phyloP scores from a whole-genome alignment of 1,139 yeast species.

The Geotrichum candidum region DNA sequence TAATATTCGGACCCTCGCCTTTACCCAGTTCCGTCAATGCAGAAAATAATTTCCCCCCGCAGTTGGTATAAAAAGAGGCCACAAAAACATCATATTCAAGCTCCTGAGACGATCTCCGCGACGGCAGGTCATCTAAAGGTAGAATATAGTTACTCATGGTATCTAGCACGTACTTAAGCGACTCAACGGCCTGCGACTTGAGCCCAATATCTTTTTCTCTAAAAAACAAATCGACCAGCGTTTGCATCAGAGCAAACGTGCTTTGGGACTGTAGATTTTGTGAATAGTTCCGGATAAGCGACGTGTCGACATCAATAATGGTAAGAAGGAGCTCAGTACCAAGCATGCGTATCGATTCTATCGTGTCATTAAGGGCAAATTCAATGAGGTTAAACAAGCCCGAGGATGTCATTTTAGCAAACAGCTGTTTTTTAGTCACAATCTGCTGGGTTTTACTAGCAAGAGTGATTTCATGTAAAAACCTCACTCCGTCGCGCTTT shows the following conservation, averaged over 20 bases:
- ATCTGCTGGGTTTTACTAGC: slow-evolving; percentile 67
- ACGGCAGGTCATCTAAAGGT: slow-evolving; percentile 41
- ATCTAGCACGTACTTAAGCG: slow-evolving; percentile 65
- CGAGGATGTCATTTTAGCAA: slow-evolving; percentile 52
- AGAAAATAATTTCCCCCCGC: slow-evolving; percentile 24
- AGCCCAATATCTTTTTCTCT: slow-evolving; percentile 65
- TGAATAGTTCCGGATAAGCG: slow-evolving; percentile 41
- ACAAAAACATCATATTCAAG: slow-evolving; percentile 22
- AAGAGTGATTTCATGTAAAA: slow-evolving; percentile 73
- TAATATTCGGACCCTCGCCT: not conserved
- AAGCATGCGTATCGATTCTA: slow-evolving; percentile 50
- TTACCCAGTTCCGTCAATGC: slow-evolving; percentile 19
- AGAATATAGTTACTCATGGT: slow-evolving; percentile 36
- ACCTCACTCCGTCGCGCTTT: slow-evolving; percentile 61
- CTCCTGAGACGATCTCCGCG: slow-evolving; percentile 35
- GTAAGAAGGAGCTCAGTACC: slow-evolving; percentile 81
- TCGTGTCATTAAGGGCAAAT: slow-evolving; percentile 57
- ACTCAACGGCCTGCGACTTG: slow-evolving; percentile 78
- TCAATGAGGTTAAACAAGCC: slow-evolving; percentile 69
- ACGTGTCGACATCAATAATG: slow-evolving; percentile 78
- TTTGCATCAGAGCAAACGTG: slow-evolving; percentile 22
- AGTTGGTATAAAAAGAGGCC: slow-evolving; percentile 22
- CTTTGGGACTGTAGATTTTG: slow-evolving; percentile 9
- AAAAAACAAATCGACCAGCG: slow-evolving; percentile 56
- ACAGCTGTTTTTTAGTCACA: slow-evolving; percentile 60